Conservation (phyloP, 495 filamentous ascomycete species). For the Cercophora sp. region DNA sequence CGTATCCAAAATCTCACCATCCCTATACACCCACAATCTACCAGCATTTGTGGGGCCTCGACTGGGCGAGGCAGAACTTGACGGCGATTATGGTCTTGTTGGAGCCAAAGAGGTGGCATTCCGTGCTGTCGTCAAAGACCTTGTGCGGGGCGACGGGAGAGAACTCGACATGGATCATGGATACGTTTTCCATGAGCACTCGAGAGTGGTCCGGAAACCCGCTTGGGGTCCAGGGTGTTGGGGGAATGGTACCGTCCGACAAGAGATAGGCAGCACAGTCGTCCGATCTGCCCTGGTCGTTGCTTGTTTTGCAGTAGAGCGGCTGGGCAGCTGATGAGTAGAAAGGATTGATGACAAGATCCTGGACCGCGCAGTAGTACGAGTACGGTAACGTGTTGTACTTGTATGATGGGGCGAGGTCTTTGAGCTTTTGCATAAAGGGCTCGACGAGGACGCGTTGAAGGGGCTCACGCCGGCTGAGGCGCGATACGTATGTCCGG, state of each 20-base stretch:
- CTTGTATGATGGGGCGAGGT: not conserved
- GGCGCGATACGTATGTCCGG: constrained; percentile 9
- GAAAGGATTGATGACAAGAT: constrained; percentile 4
- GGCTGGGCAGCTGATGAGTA: not conserved
- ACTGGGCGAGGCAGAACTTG: constrained; percentile 3
- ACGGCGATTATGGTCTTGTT: not conserved
- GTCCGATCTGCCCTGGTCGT: not conserved
- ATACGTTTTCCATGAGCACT: not conserved
- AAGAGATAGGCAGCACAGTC: constrained; percentile 6
- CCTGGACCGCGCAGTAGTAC: constrained; percentile 4
- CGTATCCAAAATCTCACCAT: not conserved
- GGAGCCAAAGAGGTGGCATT: not conserved
- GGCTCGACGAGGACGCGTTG: constrained; percentile 13
- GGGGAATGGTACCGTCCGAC: not conserved
- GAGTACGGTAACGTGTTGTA: constrained; percentile 10
- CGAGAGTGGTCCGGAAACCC: constrained; percentile 5
- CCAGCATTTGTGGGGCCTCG: not conserved
- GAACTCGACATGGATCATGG: not conserved
- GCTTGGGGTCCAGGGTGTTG: constrained; percentile 7
- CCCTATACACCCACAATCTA: not conserved
- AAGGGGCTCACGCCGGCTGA: constrained; percentile 17
- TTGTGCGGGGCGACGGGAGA: not conserved
- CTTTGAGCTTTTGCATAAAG: constrained; percentile 8
- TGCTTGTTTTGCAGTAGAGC: not conserved
- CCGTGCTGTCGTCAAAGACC: not conserved